These are phyloP conservation scores for Microdochium trichocladiopsis DNA, from an alignment of 2,329 filamentous ascomycete genomes.

Conservation along the genomic window DNA sequence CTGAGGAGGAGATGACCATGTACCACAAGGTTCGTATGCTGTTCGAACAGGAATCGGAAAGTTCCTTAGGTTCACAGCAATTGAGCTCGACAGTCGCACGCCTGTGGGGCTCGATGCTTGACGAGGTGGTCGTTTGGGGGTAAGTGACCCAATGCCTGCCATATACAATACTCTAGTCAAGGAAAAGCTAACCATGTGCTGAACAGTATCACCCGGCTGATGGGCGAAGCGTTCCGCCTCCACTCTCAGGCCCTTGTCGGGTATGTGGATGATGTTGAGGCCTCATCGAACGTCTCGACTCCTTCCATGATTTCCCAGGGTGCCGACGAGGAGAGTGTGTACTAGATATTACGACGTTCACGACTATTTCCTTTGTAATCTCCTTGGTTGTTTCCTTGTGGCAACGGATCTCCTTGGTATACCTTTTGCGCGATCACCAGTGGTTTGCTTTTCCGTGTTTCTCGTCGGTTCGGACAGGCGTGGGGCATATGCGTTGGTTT, in stretches of 20 bases:
- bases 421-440: constrained; percentile 20
- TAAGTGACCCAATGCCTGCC: constrained; percentile 47
- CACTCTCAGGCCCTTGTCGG: constrained; percentile 91
- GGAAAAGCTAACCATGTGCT: constrained; percentile 34
- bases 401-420: constrained; percentile 34
- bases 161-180: not conserved
- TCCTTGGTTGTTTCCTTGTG: constrained; percentile 18
- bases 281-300: constrained; percentile 61
- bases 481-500: constrained; percentile 18
- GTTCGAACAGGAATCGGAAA: constrained; percentile 85
- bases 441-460: constrained; percentile 21
- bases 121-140: constrained; percentile 99
- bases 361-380: constrained; percentile 41
- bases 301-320: constrained; percentile 68
- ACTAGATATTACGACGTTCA: constrained; percentile 47
- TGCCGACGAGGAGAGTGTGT: constrained; percentile 65
- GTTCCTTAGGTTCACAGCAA: constrained; percentile 66
- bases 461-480: constrained; percentile 20
- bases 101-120: constrained; percentile 96
- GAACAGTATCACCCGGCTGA: constrained; percentile 77
- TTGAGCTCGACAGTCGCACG: constrained; percentile 92
- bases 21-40: constrained; percentile 87
- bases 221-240: constrained; percentile 97
- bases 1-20: constrained; percentile 78
- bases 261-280: constrained; percentile 80